These are phyloP conservation scores for Ailanthus altissimus DNA, from an alignment of 345 rosid species.

Conservation along the genomic window DNA sequence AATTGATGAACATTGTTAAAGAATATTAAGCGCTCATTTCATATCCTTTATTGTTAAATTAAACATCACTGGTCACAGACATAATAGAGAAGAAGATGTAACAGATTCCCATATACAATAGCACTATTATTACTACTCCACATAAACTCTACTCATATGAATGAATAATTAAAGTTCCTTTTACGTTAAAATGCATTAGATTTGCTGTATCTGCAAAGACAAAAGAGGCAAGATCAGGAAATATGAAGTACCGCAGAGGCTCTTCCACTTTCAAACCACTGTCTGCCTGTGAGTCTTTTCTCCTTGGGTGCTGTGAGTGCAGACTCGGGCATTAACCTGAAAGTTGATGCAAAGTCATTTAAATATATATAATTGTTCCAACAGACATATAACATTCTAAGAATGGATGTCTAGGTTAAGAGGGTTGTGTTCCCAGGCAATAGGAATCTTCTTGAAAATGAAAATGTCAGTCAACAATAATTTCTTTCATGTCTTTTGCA, in stretches of 20 bases:
- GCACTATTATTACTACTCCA: neutral
- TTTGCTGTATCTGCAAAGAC: constrained; percentile 10
- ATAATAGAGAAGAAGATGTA: neutral
- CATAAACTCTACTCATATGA: neutral
- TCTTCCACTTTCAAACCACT: constrained; percentile 93
- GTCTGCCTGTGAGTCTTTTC: constrained; percentile 89
- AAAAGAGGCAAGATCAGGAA: constrained; percentile 9
- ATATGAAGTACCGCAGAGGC: constrained; percentile 43
- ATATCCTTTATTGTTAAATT: neutral
- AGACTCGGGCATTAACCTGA: constrained; percentile 91
- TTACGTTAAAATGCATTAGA: neutral
- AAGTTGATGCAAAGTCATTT: constrained; percentile 12
- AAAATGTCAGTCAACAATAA: neutral
- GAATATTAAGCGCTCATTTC: neutral
- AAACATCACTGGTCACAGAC: neutral
- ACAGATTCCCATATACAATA: neutral
- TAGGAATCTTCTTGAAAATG: neutral
- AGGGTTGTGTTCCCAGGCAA: neutral
- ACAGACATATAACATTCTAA: neutral
- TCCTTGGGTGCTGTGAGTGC: constrained; percentile 74
- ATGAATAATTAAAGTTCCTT: neutral
- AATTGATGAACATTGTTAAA: neutral
- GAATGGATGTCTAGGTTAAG: neutral
- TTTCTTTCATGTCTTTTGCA: neutral
- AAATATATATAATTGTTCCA: neutral